phyloP scores from a whole-genome alignment of 1,139 yeast genomes.

The Yamadazyma diddensiae region DNA sequence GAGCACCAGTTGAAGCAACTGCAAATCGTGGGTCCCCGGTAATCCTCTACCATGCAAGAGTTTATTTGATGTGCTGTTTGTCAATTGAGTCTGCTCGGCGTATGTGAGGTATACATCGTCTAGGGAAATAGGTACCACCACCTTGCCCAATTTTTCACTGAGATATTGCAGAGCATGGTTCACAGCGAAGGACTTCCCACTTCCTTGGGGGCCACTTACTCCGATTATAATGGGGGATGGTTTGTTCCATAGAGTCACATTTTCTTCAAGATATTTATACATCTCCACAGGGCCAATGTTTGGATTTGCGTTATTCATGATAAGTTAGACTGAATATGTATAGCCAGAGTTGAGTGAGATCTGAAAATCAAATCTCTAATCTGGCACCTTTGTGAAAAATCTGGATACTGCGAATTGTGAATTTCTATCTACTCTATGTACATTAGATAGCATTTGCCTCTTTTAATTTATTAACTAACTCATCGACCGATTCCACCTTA shows the following conservation, averaged over 20 bases:
- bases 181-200: conserved; percentile 79
- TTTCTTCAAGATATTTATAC: conserved; percentile 5
- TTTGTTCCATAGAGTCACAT: conserved; percentile 1
- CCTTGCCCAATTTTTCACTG: conserved; percentile 32
- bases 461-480: conserved; percentile 73
- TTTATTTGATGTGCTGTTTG: conserved; percentile 38
- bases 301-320: too few relatives aligned
- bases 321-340: too few relatives aligned
- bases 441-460: conserved; percentile 55
- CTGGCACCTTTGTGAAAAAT: too few relatives aligned
- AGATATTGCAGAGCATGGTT: conserved; percentile 31
- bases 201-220: conserved; percentile 88
- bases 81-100: conserved; percentile 50
- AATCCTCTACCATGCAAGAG: conserved; percentile 78
- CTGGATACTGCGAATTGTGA: too few relatives aligned
- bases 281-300: conserved; percentile 8
- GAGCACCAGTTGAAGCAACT: conserved; percentile 12
- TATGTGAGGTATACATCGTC: conserved; percentile 84
- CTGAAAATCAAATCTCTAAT: too few relatives aligned
- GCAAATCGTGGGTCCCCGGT: conserved; percentile 90
- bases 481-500: conserved; percentile 78
- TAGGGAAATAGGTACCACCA: conserved; percentile 61
- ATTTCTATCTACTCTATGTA: too few relatives aligned
- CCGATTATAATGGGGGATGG: conserved; percentile 58
- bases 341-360: too few relatives aligned